A percentile compares a stretch with the other conserved stretches of the same genome.
phyloP scores from a whole-genome alignment of 2,329 filamentous ascomycete species.

The Claviceps spartinae region DNA sequence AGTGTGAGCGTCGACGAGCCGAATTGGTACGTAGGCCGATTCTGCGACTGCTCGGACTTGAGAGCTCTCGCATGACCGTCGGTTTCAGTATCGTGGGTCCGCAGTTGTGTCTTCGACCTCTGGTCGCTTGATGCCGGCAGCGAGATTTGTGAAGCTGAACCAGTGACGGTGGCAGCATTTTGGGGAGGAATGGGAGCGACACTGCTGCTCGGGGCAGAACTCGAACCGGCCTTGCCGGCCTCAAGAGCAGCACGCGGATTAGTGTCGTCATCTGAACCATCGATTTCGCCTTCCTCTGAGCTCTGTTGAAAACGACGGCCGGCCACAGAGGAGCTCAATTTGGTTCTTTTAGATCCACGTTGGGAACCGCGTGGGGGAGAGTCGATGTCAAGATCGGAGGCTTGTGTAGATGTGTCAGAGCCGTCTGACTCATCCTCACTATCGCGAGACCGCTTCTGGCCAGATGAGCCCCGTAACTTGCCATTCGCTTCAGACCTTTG shows the following conservation, averaged over 20 bases:
- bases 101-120: not conserved
- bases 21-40: conserved; percentile 11
- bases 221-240: conserved; percentile 1
- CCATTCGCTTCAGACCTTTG: not conserved
- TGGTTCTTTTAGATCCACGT: conserved; percentile 11
- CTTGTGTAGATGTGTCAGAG: conserved; percentile 4
- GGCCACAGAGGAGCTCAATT: conserved; percentile 3
- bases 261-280: conserved; percentile 10
- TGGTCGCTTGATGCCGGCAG: not conserved
- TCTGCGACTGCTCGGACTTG: conserved; percentile 10
- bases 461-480: not conserved
- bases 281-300: conserved; percentile 22
- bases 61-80: not conserved
- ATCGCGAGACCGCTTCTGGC: conserved; percentile 1
- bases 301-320: conserved; percentile 4
- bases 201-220: not conserved
- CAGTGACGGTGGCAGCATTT: not conserved
- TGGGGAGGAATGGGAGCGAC: not conserved
- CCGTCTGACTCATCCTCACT: conserved; percentile 1
- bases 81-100: not conserved
- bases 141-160: not conserved
- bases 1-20: conserved; percentile 13
- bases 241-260: conserved; percentile 6
- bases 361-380: not conserved
- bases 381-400: not conserved